Evolutionary conservation across 441 rosid species (phyloP).

Genomic region (Eutrema salsugineum): DNA sequence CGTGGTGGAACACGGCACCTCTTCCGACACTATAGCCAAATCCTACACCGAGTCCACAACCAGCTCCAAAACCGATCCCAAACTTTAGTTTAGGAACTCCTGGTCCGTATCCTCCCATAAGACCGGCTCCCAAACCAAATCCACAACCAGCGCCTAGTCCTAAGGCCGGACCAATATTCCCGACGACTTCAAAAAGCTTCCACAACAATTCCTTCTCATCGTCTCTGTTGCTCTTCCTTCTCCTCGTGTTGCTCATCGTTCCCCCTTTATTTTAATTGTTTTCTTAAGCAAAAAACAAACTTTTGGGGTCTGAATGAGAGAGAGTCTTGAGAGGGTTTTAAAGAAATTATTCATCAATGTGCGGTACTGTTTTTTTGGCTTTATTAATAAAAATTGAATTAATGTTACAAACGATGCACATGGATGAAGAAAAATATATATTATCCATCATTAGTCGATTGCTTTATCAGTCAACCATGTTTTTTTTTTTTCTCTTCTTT

Average conservation of each 20-base stretch:
- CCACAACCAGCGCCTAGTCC: constrained; percentile 92
- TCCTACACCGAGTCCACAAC: not conserved
- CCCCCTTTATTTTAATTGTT: too few relatives aligned
- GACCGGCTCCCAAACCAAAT: constrained; percentile 71
- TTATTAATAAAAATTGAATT: not conserved
- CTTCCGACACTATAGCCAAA: not conserved
- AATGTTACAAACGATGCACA: not conserved
- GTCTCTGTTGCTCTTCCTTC: not conserved
- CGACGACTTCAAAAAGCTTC: constrained; percentile 78
- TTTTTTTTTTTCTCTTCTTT: not conserved
- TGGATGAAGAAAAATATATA: not conserved
- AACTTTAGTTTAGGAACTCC: not conserved
- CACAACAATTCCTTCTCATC: constrained; percentile 58
- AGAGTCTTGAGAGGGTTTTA: not conserved
- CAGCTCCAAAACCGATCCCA: not conserved
- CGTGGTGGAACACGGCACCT: not conserved
- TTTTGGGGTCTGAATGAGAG: not conserved
- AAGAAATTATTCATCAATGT: not conserved
- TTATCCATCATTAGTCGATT: not conserved
- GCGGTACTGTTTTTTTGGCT: not conserved
- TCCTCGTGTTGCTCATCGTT: constrained; percentile 13
- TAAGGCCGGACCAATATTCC: constrained; percentile 78
- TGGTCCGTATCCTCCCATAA: constrained; percentile 39
- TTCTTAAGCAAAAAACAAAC: not conserved
- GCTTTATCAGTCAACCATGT: not conserved